phyloP scores from a whole-genome alignment of 1,139 yeast species.

The Spathaspora jeffriesii region DNA sequence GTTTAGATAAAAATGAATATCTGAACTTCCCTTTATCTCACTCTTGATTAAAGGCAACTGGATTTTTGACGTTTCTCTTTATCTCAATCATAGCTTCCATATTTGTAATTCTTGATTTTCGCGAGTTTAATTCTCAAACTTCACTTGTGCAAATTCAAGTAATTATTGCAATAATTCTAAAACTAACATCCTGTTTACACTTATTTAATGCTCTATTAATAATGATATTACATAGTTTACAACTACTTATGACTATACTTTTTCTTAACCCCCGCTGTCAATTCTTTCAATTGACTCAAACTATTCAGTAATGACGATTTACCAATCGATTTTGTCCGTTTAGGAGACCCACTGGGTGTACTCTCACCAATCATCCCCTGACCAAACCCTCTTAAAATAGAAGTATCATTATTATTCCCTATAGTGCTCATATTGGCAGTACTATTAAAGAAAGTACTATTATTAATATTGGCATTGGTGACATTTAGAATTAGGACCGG shows the following conservation, averaged over 20 bases:
- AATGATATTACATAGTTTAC: not conserved
- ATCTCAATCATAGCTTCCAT: too few species aligned
- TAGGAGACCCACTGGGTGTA: constrained; percentile 37
- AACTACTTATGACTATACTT: constrained; percentile 19
- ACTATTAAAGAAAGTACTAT: constrained; percentile 18
- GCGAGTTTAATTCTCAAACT: too few species aligned
- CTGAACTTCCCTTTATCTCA: too few species aligned
- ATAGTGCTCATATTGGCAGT: constrained; percentile 18
- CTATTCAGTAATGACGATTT: constrained; percentile 21
- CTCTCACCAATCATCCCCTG: constrained; percentile 42
- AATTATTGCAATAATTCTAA: too few species aligned
- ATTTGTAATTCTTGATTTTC: too few species aligned
- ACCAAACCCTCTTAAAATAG: constrained; percentile 37
- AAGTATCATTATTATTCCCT: constrained; percentile 20
- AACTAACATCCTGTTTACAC: too few species aligned
- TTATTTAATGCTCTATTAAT: not conserved
- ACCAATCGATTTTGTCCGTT: constrained; percentile 9
- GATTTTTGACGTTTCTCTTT: too few species aligned
- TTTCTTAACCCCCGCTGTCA: constrained; percentile 35
- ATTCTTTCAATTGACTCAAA: constrained; percentile 35
- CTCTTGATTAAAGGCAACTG: too few species aligned
- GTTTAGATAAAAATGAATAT: too few species aligned
- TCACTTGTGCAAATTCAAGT: too few species aligned
- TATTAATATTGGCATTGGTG: constrained; percentile 7
- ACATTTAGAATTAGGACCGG: constrained; percentile 6